Evolutionary conservation across 2,329 filamentous ascomycete species (phyloP).

Genomic region (Aspergillus carbonarius): DNA sequence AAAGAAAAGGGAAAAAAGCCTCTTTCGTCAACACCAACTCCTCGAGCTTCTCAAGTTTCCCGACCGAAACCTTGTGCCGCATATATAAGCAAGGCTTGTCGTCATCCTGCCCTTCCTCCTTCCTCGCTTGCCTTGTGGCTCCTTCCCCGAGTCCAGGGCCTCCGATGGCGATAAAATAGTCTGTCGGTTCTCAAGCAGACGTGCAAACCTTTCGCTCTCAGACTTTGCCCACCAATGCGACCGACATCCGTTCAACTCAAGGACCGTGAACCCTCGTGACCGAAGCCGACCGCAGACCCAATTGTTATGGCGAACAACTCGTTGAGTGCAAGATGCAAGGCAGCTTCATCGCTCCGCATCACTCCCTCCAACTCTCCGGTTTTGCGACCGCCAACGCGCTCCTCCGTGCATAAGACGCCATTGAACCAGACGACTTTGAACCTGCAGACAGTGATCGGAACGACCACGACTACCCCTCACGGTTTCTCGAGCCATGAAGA

Average conservation of each 20-base stretch:
- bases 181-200: constrained; percentile 1
- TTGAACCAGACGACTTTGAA: constrained; percentile 56
- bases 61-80: not conserved
- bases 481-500: constrained; percentile 79
- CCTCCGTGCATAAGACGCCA: constrained; percentile 53
- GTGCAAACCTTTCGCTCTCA: not conserved
- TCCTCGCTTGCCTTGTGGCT: not conserved
- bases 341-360: constrained; percentile 55
- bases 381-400: constrained; percentile 61
- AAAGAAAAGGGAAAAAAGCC: constrained; percentile 4
- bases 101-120: not conserved
- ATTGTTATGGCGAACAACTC: constrained; percentile 40
- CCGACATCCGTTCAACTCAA: constrained; percentile 19
- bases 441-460: constrained; percentile 83
- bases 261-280: constrained; percentile 29
- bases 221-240: constrained; percentile 26
- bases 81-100: not conserved
- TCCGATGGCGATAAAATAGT: not conserved
- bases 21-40: not conserved
- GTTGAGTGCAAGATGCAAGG: constrained; percentile 36
- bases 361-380: constrained; percentile 78
- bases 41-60: not conserved
- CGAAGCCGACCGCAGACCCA: constrained; percentile 7
- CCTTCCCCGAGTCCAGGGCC: constrained; percentile 6
- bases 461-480: constrained; percentile 79